Percentiles rank a stretch among this genome's conserved stretches.
Conservation (phyloP, 768 basidiomycete genomes). For the Epithele typhae region DNA sequence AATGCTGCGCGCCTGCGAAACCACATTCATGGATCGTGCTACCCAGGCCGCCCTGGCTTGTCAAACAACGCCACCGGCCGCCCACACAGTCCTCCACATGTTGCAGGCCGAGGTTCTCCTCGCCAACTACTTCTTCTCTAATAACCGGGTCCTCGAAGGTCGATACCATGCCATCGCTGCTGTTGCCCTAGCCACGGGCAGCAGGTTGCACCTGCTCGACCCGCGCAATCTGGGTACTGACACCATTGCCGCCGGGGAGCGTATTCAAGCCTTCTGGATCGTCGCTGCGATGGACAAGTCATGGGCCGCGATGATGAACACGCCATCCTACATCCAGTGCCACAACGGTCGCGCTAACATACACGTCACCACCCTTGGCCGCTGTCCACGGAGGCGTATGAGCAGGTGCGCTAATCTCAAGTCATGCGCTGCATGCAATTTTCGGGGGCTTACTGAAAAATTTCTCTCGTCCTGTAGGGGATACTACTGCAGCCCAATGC, state of each 20-base stretch:
- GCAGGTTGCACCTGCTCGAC: conserved; percentile 25
- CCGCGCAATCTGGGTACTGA: conserved; percentile 11
- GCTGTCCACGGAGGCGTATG: conserved; percentile 17
- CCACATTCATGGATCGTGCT: conserved; percentile 11
- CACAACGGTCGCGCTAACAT: conserved; percentile 8
- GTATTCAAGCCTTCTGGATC: conserved; percentile 25
- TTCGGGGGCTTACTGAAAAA: too few relatives aligned
- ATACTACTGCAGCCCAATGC: background rate
- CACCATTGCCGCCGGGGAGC: conserved; percentile 20
- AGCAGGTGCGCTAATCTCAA: conserved; percentile 18
- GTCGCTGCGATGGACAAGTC: conserved; percentile 20
- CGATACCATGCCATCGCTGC: conserved; percentile 29
- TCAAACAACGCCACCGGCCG: conserved; percentile 18
- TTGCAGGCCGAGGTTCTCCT: conserved; percentile 32
- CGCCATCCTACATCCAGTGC: conserved; percentile 11
- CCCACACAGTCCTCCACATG: conserved; percentile 30
- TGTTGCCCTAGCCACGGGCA: conserved; percentile 24
- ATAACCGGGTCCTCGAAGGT: conserved; percentile 27
- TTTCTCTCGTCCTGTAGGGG: conserved; percentile 4
- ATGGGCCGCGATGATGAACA: conserved; percentile 20
- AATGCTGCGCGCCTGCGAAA: conserved; percentile 23
- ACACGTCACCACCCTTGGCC: conserved; percentile 26
- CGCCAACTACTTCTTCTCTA: conserved; percentile 24
- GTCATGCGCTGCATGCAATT: background rate
- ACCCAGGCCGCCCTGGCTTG: conserved; percentile 5